Base-by-base conservation (phyloP, 2,329 filamentous ascomycete genomes). In the Fonsecaea erecta region DNA sequence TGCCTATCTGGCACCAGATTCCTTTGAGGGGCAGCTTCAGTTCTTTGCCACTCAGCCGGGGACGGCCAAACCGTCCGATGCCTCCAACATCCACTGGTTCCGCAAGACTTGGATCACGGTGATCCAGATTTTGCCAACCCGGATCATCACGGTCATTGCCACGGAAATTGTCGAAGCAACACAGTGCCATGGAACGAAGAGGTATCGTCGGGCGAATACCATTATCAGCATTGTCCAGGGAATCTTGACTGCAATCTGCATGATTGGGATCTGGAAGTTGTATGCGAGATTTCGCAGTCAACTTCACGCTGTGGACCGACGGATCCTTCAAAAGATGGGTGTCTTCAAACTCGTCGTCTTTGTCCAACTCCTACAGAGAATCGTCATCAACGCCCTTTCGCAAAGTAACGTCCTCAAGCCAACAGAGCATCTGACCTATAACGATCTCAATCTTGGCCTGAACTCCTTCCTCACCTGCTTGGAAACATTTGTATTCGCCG, bases 201-300 rank as follows among this genome's bases (percentile, higher is more conserved):
- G 16, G 18, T 48, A 48, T 24, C 43, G 9, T 11, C 21, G 43
- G 43, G 21, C 43, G 9, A 21, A 24, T 11, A 48, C 43, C 21
- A 48, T 48, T 14, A 48, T 48, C 43, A 48, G 43, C 43, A 48
- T 48, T 11, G 43, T 48, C 18, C 43, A 48, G 11, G 43, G 43
- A 1, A 5, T 48, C 9, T 21, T 48, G 18, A 48, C 43, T 12
- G 43, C 43, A 9, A 48, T 12, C 18, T 48, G 43, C 21, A 3
- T 48, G 5, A 24, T 48, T 21, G 43, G 18, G 5, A 48, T 48
- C 43, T 14, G 1, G 18, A 48, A 48, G 18, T 24, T 24, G 2
- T 48, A 48, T 21, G 12, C 12, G 43, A 48, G 43, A 48, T 48
- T 14, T 12, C 43, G 43, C 43, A 48, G 43, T 9, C 18, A 48